phyloP scores from a whole-genome alignment of 2,329 filamentous ascomycete species.

The Calonectria leucothoes region DNA sequence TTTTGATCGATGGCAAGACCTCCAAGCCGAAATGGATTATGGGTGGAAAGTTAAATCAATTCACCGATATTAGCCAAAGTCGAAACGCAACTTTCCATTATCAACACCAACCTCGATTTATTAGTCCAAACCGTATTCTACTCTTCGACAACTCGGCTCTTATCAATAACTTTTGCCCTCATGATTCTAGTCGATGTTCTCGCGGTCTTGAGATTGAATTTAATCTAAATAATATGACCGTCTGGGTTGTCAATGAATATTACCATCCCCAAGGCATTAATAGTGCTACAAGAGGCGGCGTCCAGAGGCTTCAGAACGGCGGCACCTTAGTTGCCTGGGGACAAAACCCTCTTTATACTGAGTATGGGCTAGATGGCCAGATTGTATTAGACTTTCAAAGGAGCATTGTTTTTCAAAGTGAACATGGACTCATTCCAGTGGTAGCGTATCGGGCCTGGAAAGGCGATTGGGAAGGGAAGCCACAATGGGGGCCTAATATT shows the following conservation, averaged over 20 bases:
- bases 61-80: background rate
- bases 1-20: background rate
- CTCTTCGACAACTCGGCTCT: conserved; percentile 4
- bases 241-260: background rate
- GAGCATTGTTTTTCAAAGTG: background rate
- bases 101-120: background rate
- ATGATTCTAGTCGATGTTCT: background rate
- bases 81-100: background rate
- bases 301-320: background rate
- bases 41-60: background rate
- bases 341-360: background rate
- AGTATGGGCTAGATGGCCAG: background rate
- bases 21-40: background rate
- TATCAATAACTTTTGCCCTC: background rate
- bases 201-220: background rate
- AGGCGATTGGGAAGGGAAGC: background rate
- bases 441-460: background rate
- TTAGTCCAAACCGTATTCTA: background rate
- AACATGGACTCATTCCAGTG: background rate
- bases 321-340: background rate
- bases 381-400: background rate
- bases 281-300: background rate
- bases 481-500: conserved; percentile 1
- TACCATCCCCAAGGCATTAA: background rate
- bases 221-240: background rate